Conservation (phyloP, 1,139 yeast species). For the Blastobotrys buckinghamii region DNA sequence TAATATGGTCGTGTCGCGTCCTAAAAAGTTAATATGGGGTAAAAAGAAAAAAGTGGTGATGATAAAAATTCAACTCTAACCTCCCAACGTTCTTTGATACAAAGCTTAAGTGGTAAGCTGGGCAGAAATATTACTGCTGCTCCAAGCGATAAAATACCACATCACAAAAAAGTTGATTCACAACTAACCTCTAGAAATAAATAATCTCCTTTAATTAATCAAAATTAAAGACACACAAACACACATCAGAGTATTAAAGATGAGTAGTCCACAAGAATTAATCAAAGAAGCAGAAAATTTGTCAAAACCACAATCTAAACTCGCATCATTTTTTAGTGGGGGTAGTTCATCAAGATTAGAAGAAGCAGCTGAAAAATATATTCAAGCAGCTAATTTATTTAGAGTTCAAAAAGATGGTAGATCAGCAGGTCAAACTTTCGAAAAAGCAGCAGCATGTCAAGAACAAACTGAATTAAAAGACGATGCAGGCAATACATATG, state of each 20-base stretch:
- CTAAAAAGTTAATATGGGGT: neutral
- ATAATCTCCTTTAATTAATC: neutral
- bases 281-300: conserved; percentile 59
- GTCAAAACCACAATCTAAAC: conserved; percentile 19
- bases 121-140: no score
- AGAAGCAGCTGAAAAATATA: conserved; percentile 86
- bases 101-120: no score
- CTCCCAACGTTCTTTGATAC: neutral
- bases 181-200: no score
- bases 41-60: neutral
- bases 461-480: conserved; percentile 71
- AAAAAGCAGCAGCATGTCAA: conserved; percentile 80
- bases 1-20: neutral
- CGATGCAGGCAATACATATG: conserved; percentile 85
- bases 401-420: conserved; percentile 60
- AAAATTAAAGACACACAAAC: neutral
- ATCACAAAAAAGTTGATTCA: no score
- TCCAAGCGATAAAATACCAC: no score
- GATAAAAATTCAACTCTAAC: neutral
- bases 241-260: neutral
- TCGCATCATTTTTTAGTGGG: conserved; percentile 56
- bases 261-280: conserved; percentile 3
- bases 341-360: conserved; percentile 64
- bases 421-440: conserved; percentile 75
- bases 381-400: conserved; percentile 87